Percentiles rank a stretch among this genome's conserved stretches.
Conservation (phyloP, 129 eudicot species). For the Deinandra increscens region DNA sequence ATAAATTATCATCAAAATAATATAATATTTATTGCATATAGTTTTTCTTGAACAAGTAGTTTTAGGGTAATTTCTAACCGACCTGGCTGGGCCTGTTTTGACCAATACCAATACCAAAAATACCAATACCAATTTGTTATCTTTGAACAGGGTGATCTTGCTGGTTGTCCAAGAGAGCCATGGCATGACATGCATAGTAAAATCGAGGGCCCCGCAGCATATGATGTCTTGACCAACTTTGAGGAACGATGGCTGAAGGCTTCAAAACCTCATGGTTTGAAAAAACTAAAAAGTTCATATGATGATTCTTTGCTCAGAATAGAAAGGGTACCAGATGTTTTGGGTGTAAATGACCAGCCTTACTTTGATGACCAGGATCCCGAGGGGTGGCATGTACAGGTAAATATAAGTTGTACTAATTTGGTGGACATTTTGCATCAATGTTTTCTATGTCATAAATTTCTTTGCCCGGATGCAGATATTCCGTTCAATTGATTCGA, state of each 20-base stretch:
- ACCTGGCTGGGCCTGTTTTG: neutral
- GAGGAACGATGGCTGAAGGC: conserved; percentile 87
- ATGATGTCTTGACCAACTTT: conserved; percentile 76
- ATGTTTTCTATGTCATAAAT: neutral
- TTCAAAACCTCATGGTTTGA: conserved; percentile 74
- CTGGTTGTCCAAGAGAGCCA: conserved; percentile 94
- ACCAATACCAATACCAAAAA: too few species aligned
- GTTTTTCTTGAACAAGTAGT: neutral
- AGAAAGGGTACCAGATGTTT: conserved; percentile 68
- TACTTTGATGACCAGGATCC: conserved; percentile 56
- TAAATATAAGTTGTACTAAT: conserved; percentile 20
- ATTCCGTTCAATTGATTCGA: conserved; percentile 53
- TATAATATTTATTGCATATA: neutral
- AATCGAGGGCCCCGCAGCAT: conserved; percentile 96
- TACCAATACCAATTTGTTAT: too few species aligned
- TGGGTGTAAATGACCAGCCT: conserved; percentile 53
- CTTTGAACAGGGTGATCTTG: conserved; percentile 43
- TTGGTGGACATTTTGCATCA: neutral
- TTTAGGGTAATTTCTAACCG: neutral
- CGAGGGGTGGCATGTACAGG: conserved; percentile 84
- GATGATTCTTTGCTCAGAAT: conserved; percentile 70
- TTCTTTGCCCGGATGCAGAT: conserved; percentile 42
- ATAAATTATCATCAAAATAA: neutral
- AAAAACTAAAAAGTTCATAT: conserved; percentile 50
- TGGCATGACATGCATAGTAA: conserved; percentile 94